Percentiles rank a stretch among this genome's conserved stretches.
Conservation (phyloP, 805 yeast species). For the Komagataella populi region DNA sequence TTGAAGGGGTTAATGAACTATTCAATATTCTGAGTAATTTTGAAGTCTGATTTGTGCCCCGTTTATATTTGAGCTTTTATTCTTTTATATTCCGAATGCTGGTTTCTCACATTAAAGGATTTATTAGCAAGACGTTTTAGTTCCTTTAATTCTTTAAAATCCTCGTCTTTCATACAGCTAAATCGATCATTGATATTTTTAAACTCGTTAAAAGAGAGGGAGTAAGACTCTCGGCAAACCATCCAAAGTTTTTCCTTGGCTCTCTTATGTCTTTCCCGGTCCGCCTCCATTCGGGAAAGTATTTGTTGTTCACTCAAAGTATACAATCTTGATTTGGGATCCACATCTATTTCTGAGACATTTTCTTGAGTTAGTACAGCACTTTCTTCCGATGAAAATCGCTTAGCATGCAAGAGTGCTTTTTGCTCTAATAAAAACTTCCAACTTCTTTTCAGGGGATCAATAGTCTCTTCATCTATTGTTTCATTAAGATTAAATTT, state of each 20-base stretch:
- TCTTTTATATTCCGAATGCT: neutral
- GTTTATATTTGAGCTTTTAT: neutral
- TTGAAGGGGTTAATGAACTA: slow-evolving; percentile 59
- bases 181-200: slow-evolving; percentile 35
- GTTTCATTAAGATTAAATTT: slow-evolving; percentile 20
- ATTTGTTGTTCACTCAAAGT: slow-evolving; percentile 31
- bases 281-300: slow-evolving; percentile 77
- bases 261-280: slow-evolving; percentile 80
- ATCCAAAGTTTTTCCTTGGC: slow-evolving; percentile 76
- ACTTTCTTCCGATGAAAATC: neutral
- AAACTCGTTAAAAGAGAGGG: slow-evolving; percentile 18
- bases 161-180: slow-evolving; percentile 33
- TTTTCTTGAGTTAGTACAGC: neutral
- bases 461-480: slow-evolving; percentile 21
- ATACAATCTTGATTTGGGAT: neutral
- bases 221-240: slow-evolving; percentile 31
- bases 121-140: slow-evolving; percentile 37
- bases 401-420: neutral
- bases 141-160: slow-evolving; percentile 37
- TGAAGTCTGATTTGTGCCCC: neutral
- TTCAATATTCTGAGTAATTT: slow-evolving; percentile 28
- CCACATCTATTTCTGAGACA: neutral
- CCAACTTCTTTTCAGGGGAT: neutral
- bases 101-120: slow-evolving; percentile 24
- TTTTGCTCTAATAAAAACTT: neutral